Base-by-base conservation (phyloP, 352 stramenopile genomes). In the Pythium phragmiticola region DNA sequence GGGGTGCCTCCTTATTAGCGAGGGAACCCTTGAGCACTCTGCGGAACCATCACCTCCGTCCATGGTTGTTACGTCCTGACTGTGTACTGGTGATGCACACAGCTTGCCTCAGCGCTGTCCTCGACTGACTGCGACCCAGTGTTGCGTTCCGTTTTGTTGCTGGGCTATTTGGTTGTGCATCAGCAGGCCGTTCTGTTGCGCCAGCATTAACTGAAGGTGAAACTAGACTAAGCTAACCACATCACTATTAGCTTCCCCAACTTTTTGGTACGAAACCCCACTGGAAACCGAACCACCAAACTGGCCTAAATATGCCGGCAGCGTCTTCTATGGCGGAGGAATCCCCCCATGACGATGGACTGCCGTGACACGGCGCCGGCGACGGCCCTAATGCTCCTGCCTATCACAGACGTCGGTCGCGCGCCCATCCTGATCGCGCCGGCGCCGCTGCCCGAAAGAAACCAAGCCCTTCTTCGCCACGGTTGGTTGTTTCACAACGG, bases 81-180 rank as follows among this genome's bases (percentile, higher is more conserved):
- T 12, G 34, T 39, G 3, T 14, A 39, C 5, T 46, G 39, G 39
- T 46, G 39, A 46, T 46, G 39, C 19, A 7, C 39, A 46, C 17
- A 21, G 17, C 39, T 30, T 30, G 17, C 28, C n/a, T 16, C 5
- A 26, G 45, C 19, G 19, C 45, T 50, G 12, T 3, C 4, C 45
- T 21, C 36, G 12, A 34, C 41, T 56, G 47, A 33, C 37, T 37
- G 34, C 42, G 36, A 45, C 23, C 19, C n/a, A 19, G 49, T 63
- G 61, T 68, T 68, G 61, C 17, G 61, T 68, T 68, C 61, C 39
- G 61, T 68, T 68, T 58, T 60, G 61, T 68, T 68, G 61, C 61
- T 60, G 37, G 16, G 9, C 45, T 5, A 51, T 14, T 46, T 26
- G 26, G 51, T 58, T 47, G 50, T 46, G 13, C 26, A 30, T 57